phyloP scores from a whole-genome alignment of 2,329 filamentous ascomycete genomes.

The Epichloe glyceriae region DNA sequence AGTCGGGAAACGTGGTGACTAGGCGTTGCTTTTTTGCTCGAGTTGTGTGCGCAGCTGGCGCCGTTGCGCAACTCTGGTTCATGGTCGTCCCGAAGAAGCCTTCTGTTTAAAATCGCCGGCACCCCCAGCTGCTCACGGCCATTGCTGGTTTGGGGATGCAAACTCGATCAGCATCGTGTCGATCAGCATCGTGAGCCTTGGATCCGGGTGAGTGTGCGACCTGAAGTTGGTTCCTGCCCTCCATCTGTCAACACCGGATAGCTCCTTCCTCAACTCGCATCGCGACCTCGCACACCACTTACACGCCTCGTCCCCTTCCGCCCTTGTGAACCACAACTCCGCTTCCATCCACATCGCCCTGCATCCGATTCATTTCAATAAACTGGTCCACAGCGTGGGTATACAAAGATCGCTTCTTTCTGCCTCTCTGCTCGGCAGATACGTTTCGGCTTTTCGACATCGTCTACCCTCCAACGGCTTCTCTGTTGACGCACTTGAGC shows the following conservation, averaged over 20 bases:
- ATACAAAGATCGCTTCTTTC: not conserved
- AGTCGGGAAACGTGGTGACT: constrained; percentile 3
- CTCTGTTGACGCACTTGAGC: not conserved
- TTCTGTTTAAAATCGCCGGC: constrained; percentile 2
- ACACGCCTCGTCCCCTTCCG: constrained; percentile 1
- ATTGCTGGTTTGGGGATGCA: not conserved
- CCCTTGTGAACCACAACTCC: not conserved
- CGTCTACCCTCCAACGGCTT: not conserved
- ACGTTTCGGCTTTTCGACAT: not conserved
- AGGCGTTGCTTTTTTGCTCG: constrained; percentile 3
- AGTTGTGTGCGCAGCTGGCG: not conserved
- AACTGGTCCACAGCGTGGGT: not conserved
- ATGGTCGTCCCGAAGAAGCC: not conserved
- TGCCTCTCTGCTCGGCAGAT: not conserved
- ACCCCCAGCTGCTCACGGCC: not conserved
- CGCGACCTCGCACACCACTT: constrained; percentile 2
- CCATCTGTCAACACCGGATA: not conserved
- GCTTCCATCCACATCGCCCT: not conserved
- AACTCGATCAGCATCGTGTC: not conserved
- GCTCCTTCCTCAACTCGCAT: constrained; percentile 5
- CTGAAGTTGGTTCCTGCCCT: not conserved
- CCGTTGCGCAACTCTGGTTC: not conserved
- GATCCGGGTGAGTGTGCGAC: not conserved
- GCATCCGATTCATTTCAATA: not conserved
- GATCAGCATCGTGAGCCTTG: not conserved